Conservation (phyloP, 352 stramenopile species). For the Pythium insidiosum region DNA sequence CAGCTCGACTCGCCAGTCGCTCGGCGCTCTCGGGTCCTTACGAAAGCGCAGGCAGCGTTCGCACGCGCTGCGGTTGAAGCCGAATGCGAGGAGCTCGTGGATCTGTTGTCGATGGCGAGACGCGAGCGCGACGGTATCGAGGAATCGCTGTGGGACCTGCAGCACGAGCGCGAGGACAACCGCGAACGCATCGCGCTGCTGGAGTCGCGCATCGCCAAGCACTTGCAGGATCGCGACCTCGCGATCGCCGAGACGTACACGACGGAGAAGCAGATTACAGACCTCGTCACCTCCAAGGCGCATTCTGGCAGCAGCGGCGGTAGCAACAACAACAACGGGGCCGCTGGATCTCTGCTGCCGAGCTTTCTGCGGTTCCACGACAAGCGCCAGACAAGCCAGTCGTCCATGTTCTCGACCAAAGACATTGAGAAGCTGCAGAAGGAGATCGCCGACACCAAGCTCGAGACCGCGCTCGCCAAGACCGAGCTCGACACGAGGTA, state of each 20-base stretch:
- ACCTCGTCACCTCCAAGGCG: conserved; percentile 46
- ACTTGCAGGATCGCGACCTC: conserved; percentile 61
- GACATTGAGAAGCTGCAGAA: conserved; percentile 55
- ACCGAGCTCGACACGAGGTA: conserved; percentile 52
- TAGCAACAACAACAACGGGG: too few species aligned
- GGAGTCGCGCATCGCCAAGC: conserved; percentile 64
- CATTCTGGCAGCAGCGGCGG: too few species aligned
- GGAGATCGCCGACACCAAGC: conserved; percentile 59
- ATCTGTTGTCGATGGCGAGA: conserved; percentile 35
- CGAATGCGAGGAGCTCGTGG: conserved; percentile 32
- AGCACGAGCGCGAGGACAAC: conserved; percentile 34
- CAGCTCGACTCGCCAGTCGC: too few species aligned
- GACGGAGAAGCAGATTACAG: conserved; percentile 52
- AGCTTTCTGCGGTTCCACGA: conserved; percentile 13
- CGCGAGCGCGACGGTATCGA: conserved; percentile 35
- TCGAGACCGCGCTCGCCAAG: conserved; percentile 44
- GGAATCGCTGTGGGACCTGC: conserved; percentile 27
- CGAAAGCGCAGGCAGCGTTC: conserved; percentile 9
- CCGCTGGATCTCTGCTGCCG: too few species aligned
- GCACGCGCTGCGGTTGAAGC: conserved; percentile 36
- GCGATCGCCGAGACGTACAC: conserved; percentile 68
- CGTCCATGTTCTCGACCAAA: conserved; percentile 24
- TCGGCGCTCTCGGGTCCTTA: too few species aligned
- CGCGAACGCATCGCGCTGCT: conserved; percentile 44
- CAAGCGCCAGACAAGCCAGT: conserved; percentile 2